A percentile compares a stretch with the other conserved stretches of the same genome.
phyloP scores from a whole-genome alignment of 164 flowering plant genomes.

The Berberis thunbergii region DNA sequence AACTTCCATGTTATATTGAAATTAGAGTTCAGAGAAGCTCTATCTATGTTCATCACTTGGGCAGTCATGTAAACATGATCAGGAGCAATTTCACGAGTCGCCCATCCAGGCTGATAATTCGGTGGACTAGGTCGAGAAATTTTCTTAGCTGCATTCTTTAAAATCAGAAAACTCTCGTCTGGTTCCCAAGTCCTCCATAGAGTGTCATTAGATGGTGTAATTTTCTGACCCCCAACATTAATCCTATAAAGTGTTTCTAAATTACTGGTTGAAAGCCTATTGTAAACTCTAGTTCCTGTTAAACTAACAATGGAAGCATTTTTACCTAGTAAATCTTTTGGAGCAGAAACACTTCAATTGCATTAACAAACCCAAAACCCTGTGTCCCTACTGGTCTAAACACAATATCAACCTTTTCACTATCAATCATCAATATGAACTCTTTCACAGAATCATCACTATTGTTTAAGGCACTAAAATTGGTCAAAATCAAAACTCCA shows the following conservation, averaged over 20 bases:
- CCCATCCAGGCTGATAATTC: conserved; percentile 40
- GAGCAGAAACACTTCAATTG: conserved; percentile 79
- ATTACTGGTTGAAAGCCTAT: conserved; percentile 23
- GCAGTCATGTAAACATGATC: conserved; percentile 73
- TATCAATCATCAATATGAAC: conserved; percentile 33
- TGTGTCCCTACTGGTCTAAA: conserved; percentile 24
- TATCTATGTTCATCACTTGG: conserved; percentile 48
- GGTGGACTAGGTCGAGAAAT: conserved; percentile 17
- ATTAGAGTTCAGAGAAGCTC: conserved; percentile 9
- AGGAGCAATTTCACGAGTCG: conserved; percentile 27
- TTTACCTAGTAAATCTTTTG: conserved; percentile 40
- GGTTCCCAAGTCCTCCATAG: conserved; percentile 80
- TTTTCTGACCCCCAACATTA: conserved; percentile 62
- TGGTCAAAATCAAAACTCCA: conserved; percentile 6
- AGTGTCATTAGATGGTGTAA: conserved; percentile 69
- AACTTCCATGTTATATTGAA: conserved; percentile 70
- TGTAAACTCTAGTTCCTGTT: conserved; percentile 21
- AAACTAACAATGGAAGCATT: conserved; percentile 20
- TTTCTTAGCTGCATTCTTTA: conserved; percentile 39
- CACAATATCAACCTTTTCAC: conserved; percentile 24
- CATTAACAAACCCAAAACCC: conserved; percentile 52
- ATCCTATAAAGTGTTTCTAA: conserved; percentile 58
- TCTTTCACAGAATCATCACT: conserved; percentile 31
- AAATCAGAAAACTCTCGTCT: conserved; percentile 47
- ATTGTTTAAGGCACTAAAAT: conserved; percentile 7